These are phyloP conservation scores for Phaeosphaeria sp. DNA, from an alignment of 2,329 filamentous ascomycete species.

Conservation along the genomic window DNA sequence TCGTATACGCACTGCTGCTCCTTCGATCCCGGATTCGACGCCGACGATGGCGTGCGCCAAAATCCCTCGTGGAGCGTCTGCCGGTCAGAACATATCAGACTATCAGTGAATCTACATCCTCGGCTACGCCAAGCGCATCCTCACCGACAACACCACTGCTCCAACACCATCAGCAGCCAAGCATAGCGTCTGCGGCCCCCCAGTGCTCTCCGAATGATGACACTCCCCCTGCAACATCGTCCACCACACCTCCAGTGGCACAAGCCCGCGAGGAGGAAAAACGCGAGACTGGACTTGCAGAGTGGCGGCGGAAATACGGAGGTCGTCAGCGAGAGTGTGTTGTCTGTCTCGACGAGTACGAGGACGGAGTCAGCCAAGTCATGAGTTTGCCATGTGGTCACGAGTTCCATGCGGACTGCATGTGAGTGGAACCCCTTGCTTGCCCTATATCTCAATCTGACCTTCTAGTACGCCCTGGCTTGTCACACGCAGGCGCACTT, in stretches of 20 bases:
- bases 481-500: constrained; percentile 93
- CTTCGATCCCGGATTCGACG: constrained; percentile 87
- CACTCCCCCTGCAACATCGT: constrained; percentile 54
- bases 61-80: constrained; percentile 92
- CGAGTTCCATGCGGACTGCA: constrained; percentile 98
- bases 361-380: constrained; percentile 90
- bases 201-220: constrained; percentile 72
- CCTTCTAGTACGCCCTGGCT: constrained; percentile 85
- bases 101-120: constrained; percentile 66
- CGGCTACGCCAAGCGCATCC: constrained; percentile 68
- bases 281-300: constrained; percentile 56
- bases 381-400: constrained; percentile 98
- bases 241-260: constrained; percentile 31
- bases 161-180: constrained; percentile 51
- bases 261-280: constrained; percentile 59
- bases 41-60: constrained; percentile 94
- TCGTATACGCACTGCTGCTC: constrained; percentile 89
- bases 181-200: constrained; percentile 55
- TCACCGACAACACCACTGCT: constrained; percentile 84
- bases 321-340: constrained; percentile 85
- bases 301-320: constrained; percentile 66
- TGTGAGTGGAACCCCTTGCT: constrained; percentile 69
- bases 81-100: constrained; percentile 96
- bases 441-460: constrained; percentile 18
- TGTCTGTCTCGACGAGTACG: constrained; percentile 94